Evolutionary conservation across 495 filamentous ascomycete species (phyloP).

Genomic region (Pseudoneurospora amorphoporcata): DNA sequence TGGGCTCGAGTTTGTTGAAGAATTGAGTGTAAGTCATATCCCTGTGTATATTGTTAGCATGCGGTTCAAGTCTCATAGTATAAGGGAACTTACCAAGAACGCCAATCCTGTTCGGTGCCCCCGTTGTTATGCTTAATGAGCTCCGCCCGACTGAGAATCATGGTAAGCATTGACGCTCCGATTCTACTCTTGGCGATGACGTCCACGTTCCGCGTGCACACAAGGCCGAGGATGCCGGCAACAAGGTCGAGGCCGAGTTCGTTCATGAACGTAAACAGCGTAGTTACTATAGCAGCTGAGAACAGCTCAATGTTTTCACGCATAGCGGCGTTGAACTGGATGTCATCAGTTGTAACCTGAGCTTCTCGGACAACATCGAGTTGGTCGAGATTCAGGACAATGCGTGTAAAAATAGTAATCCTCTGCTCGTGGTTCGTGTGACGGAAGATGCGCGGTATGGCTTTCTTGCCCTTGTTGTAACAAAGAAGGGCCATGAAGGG

Average conservation of each 20-base stretch:
- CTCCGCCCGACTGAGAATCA: constrained; percentile 89
- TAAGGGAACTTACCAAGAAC: constrained; percentile 55
- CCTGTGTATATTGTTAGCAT: constrained; percentile 26
- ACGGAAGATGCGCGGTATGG: constrained; percentile 86
- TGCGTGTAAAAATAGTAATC: constrained; percentile 87
- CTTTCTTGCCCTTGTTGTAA: constrained; percentile 92
- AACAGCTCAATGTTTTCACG: constrained; percentile 92
- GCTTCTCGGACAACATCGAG: constrained; percentile 80
- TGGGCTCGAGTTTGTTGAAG: constrained; percentile 78
- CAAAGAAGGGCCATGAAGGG: constrained; percentile 96
- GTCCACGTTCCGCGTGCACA: constrained; percentile 72
- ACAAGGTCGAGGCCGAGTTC: constrained; percentile 86
- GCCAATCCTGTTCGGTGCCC: constrained; percentile 61
- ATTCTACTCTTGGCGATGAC: constrained; percentile 71
- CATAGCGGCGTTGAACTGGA: constrained; percentile 55
- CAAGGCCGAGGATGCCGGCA: constrained; percentile 74
- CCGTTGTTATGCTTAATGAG: constrained; percentile 72
- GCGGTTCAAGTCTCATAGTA: not conserved
- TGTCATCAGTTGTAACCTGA: constrained; percentile 56
- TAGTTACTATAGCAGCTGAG: constrained; percentile 74
- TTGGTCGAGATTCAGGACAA: constrained; percentile 84
- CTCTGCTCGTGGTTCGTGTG: constrained; percentile 88
- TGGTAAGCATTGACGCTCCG: constrained; percentile 81
- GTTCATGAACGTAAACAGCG: constrained; percentile 75
- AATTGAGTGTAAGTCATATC: constrained; percentile 63